Percentiles rank a stretch among this genome's conserved stretches.
Evolutionary conservation across 352 stramenopile genomes (phyloP).

Genomic region (Globisporangium echinulatum): DNA sequence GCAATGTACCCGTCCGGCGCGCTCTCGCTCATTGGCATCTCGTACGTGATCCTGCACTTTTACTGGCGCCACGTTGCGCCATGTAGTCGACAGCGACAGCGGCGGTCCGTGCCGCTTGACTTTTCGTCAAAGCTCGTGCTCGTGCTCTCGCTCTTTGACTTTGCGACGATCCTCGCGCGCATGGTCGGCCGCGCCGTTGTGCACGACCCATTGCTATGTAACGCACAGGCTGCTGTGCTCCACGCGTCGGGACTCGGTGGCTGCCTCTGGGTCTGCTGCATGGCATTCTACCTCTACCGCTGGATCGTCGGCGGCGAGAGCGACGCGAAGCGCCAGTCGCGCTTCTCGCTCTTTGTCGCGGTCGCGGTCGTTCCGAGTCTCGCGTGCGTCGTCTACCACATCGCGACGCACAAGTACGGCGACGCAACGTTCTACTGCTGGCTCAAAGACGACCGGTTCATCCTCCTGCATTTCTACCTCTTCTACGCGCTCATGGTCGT

Average conservation of each 20-base stretch:
- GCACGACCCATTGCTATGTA: constrained; percentile 33
- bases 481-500: constrained; percentile 64
- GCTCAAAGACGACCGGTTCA: constrained; percentile 52
- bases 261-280: constrained; percentile 72
- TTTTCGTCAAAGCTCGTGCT: constrained; percentile 68
- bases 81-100: background rate
- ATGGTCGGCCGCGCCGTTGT: constrained; percentile 49
- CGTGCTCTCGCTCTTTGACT: constrained; percentile 66
- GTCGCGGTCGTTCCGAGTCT: constrained; percentile 46
- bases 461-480: constrained; percentile 75
- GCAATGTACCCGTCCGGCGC: constrained; percentile 36
- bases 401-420: constrained; percentile 56
- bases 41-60: constrained; percentile 64
- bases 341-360: constrained; percentile 48
- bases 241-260: constrained; percentile 46
- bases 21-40: constrained; percentile 51
- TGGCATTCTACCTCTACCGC: constrained; percentile 75
- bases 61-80: constrained; percentile 29
- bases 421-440: constrained; percentile 84
- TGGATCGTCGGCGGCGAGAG: constrained; percentile 74
- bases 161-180: constrained; percentile 40
- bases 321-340: constrained; percentile 50
- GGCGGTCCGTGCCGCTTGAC: constrained; percentile 27
- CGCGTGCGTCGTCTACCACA: constrained; percentile 47
- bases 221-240: constrained; percentile 50